Evolutionary conservation across 2,329 filamentous ascomycete genomes (phyloP).

Genomic region (Claviceps sp.): DNA sequence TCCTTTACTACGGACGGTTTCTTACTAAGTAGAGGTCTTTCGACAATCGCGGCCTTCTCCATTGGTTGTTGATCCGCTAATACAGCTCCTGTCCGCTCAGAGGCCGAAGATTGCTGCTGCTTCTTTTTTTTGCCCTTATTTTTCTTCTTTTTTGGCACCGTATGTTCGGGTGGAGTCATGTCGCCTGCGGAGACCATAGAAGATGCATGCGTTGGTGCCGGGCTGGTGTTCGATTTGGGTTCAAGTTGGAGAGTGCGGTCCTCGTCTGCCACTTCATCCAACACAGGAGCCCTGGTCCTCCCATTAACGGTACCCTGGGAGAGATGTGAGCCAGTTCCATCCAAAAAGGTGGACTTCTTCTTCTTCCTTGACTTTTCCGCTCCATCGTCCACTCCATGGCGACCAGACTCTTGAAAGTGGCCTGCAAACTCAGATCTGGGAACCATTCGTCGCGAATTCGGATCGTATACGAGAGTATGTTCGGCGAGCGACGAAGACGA

Average conservation of each 20-base stretch:
- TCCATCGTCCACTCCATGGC: slow-evolving; percentile 18
- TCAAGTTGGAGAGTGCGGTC: slow-evolving; percentile 1
- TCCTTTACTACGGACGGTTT: slow-evolving; percentile 34
- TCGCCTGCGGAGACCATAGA: background rate
- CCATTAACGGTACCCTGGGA: slow-evolving; percentile 37
- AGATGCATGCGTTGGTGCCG: background rate
- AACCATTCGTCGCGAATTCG: slow-evolving; percentile 52
- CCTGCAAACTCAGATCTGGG: slow-evolving; percentile 29
- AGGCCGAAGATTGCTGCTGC: background rate
- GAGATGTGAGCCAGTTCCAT: slow-evolving; percentile 31
- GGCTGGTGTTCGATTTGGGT: background rate
- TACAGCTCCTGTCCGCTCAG: background rate
- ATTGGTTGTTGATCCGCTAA: background rate
- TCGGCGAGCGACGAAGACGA: slow-evolving; percentile 16
- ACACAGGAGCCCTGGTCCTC: slow-evolving; percentile 33
- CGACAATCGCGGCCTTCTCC: background rate
- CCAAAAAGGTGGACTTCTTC: slow-evolving; percentile 21
- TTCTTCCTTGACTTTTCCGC: slow-evolving; percentile 29
- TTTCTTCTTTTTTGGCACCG: slow-evolving; percentile 5
- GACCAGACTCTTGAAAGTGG: slow-evolving; percentile 22
- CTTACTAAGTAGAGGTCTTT: slow-evolving; percentile 14
- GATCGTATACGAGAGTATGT: slow-evolving; percentile 44
- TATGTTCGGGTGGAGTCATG: background rate
- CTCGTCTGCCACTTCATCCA: slow-evolving; percentile 17
- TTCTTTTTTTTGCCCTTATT: slow-evolving; percentile 8